A percentile compares a stretch with the other conserved stretches of the same genome.
phyloP scores from a whole-genome alignment of 331 rosid species.

The Arachis monticola region DNA sequence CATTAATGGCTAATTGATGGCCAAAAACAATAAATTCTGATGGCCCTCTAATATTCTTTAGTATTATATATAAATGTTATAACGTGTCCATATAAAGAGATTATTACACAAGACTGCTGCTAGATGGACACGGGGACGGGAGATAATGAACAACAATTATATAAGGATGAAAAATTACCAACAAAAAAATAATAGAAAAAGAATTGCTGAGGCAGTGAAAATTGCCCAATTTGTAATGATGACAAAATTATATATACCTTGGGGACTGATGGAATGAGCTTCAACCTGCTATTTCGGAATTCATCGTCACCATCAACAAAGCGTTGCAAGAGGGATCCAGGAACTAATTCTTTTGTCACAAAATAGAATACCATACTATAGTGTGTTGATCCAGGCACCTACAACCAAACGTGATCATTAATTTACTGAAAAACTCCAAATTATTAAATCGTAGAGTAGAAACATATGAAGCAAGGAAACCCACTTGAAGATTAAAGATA shows the following conservation, averaged over 20 bases:
- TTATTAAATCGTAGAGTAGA: conserved; percentile 27
- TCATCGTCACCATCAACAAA: conserved; percentile 99
- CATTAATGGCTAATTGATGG: too few relatives aligned
- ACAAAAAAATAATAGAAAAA: conserved; percentile 3
- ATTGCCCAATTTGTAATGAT: conserved; percentile 19
- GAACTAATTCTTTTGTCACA: conserved; percentile 79
- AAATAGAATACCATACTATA: conserved; percentile 98
- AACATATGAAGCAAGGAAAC: conserved; percentile 46
- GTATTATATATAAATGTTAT: neutral
- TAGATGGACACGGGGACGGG: neutral
- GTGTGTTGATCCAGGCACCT: conserved; percentile 97
- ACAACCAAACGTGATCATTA: conserved; percentile 37
- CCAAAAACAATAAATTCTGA: too few relatives aligned
- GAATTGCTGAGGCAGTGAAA: conserved; percentile 17
- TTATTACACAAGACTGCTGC: neutral
- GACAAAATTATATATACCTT: conserved; percentile 63
- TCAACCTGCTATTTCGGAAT: conserved; percentile 93
- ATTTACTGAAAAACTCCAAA: conserved; percentile 36
- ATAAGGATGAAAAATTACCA: conserved; percentile 1
- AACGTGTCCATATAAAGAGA: neutral
- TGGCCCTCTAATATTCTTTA: too few relatives aligned
- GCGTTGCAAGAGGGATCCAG: conserved; percentile 92
- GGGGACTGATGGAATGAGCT: conserved; percentile 97
- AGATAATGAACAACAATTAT: neutral
- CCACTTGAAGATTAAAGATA: conserved; percentile 86